Evolutionary conservation across 1,284 basidiomycete species (phyloP), one percentile per base, ranked within the genome.

Genomic region (Exsudoporus floridanus): DNA sequence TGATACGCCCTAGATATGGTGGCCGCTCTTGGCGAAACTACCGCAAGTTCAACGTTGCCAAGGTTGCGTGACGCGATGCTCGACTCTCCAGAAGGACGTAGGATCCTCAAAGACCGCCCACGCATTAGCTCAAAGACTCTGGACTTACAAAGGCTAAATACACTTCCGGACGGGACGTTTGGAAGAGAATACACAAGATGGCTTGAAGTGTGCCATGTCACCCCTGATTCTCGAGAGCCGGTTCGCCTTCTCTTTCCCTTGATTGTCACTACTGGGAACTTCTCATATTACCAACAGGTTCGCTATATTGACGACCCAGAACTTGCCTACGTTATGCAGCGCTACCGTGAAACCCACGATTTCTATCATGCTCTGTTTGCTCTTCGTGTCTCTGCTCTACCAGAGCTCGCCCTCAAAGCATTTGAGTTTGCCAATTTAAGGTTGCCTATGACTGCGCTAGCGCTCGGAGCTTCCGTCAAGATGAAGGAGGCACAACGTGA

Each of bases 321-420:
- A 63, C 81, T 96, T 12, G 94, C 94, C 27, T 97, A 98, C 70
- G 92, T 98, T 51, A 94, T 99, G 88, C 93, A 97, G 62, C 88
- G 97, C 39, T 99, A 99, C 70, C 89, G 97, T 35, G 95, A 99
- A 74, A 96, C 91, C 60, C 96, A 98, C 73, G 93, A 98, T 73
- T 88, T 97, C 64, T 97, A 97, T 70, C 96, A 98, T 66, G 88
- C 92, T 55, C 81, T 98, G 50, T 85, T 87, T 70, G 84, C 84
- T 54, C 81, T 98, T 25, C 94, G 94, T 0, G 93, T 98, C 47
- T 89, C 88, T 54, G 88, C 96, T 61, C 84, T 91, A 49, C 93
- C 90, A 50, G 97, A 99, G 72, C 82, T 98, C n/a, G 90, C 94
- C 1, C 84, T 99, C 70, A 99, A 99, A 71, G 90, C 86, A 60